Base-by-base conservation (phyloP, 202 grass and related monocot species). In the Bolboschoenoplectus hybrid region DNA sequence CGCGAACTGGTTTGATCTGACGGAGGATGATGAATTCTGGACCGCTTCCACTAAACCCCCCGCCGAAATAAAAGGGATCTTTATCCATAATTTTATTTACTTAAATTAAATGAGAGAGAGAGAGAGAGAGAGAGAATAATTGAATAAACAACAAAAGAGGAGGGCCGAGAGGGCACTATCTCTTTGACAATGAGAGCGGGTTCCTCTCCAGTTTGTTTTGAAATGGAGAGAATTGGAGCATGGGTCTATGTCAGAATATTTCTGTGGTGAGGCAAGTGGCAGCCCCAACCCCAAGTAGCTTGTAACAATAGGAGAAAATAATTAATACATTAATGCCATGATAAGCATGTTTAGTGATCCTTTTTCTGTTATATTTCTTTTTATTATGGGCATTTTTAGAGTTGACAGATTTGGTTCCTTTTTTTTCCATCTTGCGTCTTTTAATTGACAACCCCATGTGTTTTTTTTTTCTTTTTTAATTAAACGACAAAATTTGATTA, bases 1-100 rank as follows among this genome's bases (percentile, higher is more conserved):
- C 88, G 87, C 73, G 67, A 81, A 74, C 50, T 41, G 19, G 67
- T 78, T 49, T 83, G 86, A 91, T 93, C 91, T 10, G 74, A 91
- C 81, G 87, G 65, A 2, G 71, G 78, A 16, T 39, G 14, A 26
- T 12, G 75, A 82, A 63, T 75, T 20, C 5, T 72, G 65, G 83
- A 84, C 86, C 89, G 88, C 81, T 87, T 90, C 51, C 16, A 32
- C 88, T 84, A 63, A 89, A 74, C 83, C n/a, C 13, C 46, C 52
- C 45, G 74, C 87, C 86, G 83, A 90, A 74, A 88, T 86, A 70
- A 64, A 75, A 26, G 44, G 63, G 55, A 84, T 84, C 64, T 84
- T 69, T 71, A 84, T 70, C 82, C 44, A 69, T 55, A 69, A 55
- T 19, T 84, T 70, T 71, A 16, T n/a, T 50, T 70, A 17, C 65